Base-by-base conservation (phyloP, 2,329 filamentous ascomycete genomes). In the Fusarium sp. region DNA sequence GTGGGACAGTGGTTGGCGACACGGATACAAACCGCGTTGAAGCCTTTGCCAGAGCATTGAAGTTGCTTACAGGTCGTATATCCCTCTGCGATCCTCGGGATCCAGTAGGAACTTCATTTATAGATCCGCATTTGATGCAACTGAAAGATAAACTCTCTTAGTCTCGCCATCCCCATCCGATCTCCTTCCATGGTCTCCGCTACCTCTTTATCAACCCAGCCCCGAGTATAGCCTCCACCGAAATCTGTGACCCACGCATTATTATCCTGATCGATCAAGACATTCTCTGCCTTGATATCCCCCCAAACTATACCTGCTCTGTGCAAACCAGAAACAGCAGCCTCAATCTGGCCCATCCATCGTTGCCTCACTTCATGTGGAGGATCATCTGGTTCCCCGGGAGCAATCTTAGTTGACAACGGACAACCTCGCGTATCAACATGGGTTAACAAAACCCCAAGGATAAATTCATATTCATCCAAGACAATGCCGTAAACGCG, bases 401-500 rank as follows among this genome's bases (percentile, higher is more conserved):
- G 59, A 22, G 44, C 22, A 22, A 70, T 54, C 44, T 45, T 66
- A 5, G 41, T 48, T 5, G 55, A 61, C 8, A 72, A 14, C 6
- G 59, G 63, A 14, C 41, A 45, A n/a, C 32, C 38, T 6, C 51
- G 39, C 18, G 41, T 54, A 35, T 69, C 44, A 35, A 76, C 53
- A 24, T 72, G 54, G 15, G 60, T 69, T 7, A 77, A 54, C 15
- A 77, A 47, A 14, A 75, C 26, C 7, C 74, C 56, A 32, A 70
- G 66, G 7, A 74, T 68, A 10, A 73, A 72, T 6, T 57, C 64
- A 13, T 17, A 17, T 4, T 73, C 64, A 58, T 77, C 69, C 38
- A 69, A 64, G 7, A 76, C 64, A 22, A 77, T 58, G 13, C 78
- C 73, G 22, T 76, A 57, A 14, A 78, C 30, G 13, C 56, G 72